phyloP scores from a whole-genome alignment of 306 rosid species.

The Lagenaria siceraria region DNA sequence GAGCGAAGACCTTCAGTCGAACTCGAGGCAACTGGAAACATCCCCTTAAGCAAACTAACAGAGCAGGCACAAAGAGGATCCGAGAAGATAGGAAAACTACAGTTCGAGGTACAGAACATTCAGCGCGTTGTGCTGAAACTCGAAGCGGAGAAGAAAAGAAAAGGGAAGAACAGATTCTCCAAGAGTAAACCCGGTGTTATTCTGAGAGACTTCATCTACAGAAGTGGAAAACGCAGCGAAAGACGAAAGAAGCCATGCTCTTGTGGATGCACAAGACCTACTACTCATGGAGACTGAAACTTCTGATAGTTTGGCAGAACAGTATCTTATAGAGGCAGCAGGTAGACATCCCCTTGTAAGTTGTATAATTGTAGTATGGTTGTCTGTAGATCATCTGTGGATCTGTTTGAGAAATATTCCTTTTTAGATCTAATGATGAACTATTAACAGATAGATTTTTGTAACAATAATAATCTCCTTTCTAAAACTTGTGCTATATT shows the following conservation, averaged over 20 bases:
- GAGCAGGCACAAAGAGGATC: constrained; percentile 68
- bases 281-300: constrained; percentile 45
- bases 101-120: constrained; percentile 78
- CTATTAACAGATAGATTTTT: not conserved
- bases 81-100: constrained; percentile 72
- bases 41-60: constrained; percentile 25
- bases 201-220: constrained; percentile 64
- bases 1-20: constrained; percentile 24
- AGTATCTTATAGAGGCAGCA: constrained; percentile 14
- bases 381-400: constrained; percentile 9
- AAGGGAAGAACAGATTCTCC: constrained; percentile 49
- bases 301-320: constrained; percentile 10
- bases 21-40: constrained; percentile 32
- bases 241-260: constrained; percentile 41
- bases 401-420: not conserved
- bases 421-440: constrained; percentile 3
- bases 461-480: not conserved
- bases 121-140: constrained; percentile 55
- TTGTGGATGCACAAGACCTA: constrained; percentile 66
- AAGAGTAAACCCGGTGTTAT: constrained; percentile 52
- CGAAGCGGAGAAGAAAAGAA: constrained; percentile 45
- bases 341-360: not conserved
- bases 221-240: constrained; percentile 34
- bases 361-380: not conserved
- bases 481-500: not conserved